These are phyloP conservation scores for Dichotomocladium elegans DNA, from an alignment of 371 early-diverging fungal genomes.

Conservation along the genomic window DNA sequence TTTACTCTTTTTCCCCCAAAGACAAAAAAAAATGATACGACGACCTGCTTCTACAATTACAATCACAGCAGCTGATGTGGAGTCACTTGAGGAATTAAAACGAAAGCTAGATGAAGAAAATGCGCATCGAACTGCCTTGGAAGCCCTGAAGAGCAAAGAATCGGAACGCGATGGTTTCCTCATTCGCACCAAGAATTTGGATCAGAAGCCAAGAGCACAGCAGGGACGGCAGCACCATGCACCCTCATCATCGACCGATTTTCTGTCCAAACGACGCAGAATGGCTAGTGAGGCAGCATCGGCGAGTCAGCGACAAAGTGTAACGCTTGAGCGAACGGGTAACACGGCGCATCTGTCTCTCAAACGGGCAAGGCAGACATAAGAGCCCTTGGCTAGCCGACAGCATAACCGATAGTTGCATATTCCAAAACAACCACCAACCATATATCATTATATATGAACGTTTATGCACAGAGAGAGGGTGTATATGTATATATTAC, in stretches of 20 bases:
- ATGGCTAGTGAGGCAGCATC: neutral
- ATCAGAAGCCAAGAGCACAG: neutral
- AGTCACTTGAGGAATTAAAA: constrained; percentile 7
- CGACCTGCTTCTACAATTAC: constrained; percentile 9
- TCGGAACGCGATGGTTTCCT: neutral
- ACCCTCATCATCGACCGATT: neutral
- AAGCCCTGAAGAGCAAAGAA: neutral
- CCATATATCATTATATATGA: too few species aligned
- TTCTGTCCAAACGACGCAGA: constrained; percentile 2
- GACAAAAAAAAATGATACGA: too few species aligned
- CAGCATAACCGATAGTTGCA: neutral
- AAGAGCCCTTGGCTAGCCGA: neutral
- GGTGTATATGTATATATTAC: too few species aligned
- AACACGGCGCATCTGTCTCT: neutral
- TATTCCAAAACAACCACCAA: neutral
- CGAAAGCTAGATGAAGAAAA: constrained; percentile 1
- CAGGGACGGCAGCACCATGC: neutral
- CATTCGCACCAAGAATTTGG: neutral
- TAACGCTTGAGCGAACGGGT: neutral
- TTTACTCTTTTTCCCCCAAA: neutral
- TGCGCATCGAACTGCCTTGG: neutral
- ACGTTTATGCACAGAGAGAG: too few species aligned
- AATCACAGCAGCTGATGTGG: constrained; percentile 7
- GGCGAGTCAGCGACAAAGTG: constrained; percentile 3
- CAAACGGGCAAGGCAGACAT: neutral